Evolutionary conservation across 2,329 filamentous ascomycete genomes (phyloP).

Genomic region (Fusarium chlamydosporum): DNA sequence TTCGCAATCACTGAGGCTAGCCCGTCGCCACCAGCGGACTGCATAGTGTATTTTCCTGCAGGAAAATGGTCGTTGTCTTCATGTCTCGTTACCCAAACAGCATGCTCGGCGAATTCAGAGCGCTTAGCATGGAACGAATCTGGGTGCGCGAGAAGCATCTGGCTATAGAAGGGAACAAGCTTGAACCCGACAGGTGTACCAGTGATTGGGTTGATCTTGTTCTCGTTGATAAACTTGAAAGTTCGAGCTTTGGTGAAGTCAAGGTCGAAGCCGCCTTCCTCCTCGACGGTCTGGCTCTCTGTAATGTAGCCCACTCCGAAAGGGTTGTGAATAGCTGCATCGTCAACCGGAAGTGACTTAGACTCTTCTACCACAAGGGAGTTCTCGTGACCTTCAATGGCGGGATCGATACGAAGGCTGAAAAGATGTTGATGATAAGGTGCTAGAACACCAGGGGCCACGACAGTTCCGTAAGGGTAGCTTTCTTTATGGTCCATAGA

Average conservation of each 20-base stretch:
- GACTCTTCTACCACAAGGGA: constrained; percentile 62
- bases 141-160: constrained; percentile 59
- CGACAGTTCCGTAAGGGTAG: constrained; percentile 70
- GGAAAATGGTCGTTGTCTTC: constrained; percentile 61
- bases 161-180: constrained; percentile 62
- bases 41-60: constrained; percentile 61
- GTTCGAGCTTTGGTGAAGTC: constrained; percentile 63
- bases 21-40: constrained; percentile 61
- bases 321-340: constrained; percentile 63
- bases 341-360: constrained; percentile 59
- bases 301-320: constrained; percentile 65
- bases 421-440: constrained; percentile 80
- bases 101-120: constrained; percentile 61
- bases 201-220: constrained; percentile 59
- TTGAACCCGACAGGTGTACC: constrained; percentile 63
- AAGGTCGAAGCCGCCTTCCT: constrained; percentile 64
- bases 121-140: constrained; percentile 58
- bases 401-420: constrained; percentile 74
- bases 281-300: constrained; percentile 59
- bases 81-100: constrained; percentile 63
- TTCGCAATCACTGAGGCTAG: constrained; percentile 53
- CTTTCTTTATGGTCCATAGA: constrained; percentile 66
- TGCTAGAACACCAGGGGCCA: constrained; percentile 72
- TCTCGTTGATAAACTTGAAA: constrained; percentile 65
- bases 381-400: constrained; percentile 71